These are phyloP conservation scores for Crithidia brevicula DNA, from an alignment of 208 protist species.

Conservation along the genomic window DNA sequence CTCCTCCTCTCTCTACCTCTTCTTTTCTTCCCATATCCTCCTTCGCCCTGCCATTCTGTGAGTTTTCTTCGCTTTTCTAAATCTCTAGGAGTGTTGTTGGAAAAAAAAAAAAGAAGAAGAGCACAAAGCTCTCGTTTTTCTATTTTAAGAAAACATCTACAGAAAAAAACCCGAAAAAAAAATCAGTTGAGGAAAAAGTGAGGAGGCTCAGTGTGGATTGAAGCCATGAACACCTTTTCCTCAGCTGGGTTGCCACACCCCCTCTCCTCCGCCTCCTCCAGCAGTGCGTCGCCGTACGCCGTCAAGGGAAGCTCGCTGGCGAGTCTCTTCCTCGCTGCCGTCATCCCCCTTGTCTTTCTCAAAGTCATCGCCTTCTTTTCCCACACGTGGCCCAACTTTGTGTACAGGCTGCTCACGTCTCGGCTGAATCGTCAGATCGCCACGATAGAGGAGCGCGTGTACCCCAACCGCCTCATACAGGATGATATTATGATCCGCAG, in stretches of 20 bases:
- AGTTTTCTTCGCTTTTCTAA: too few species aligned
- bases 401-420: constrained; percentile 30
- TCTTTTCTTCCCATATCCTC: too few species aligned
- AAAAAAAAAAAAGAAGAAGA: too few species aligned
- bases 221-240: not conserved
- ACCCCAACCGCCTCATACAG: constrained; percentile 21
- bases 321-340: constrained; percentile 37
- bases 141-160: too few species aligned
- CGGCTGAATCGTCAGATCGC: constrained; percentile 33
- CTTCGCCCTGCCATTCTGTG: too few species aligned
- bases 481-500: constrained; percentile 27
- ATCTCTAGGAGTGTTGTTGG: too few species aligned
- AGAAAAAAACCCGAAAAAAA: too few species aligned
- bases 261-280: not conserved
- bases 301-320: constrained; percentile 26
- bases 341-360: constrained; percentile 42
- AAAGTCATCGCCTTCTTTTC: constrained; percentile 44
- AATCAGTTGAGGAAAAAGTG: too few species aligned
- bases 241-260: not conserved
- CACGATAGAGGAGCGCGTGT: constrained; percentile 30
- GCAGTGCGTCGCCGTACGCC: too few species aligned
- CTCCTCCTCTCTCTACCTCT: too few species aligned
- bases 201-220: too few species aligned
- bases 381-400: constrained; percentile 51
- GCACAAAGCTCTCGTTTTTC: too few species aligned